phyloP scores from a whole-genome alignment of 208 protist species.

The Leishmania tropica region DNA sequence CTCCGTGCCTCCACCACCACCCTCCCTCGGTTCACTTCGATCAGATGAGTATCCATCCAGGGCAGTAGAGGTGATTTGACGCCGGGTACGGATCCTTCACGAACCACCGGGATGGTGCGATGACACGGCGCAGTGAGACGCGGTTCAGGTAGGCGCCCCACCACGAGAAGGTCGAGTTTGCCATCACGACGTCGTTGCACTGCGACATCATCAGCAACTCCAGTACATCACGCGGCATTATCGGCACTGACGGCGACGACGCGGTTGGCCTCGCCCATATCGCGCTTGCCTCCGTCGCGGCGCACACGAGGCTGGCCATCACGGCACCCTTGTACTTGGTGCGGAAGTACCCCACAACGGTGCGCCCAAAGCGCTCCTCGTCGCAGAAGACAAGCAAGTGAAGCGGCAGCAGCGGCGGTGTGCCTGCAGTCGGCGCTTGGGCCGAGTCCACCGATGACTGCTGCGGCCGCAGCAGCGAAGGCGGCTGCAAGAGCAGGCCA shows the following conservation, averaged over 20 bases:
- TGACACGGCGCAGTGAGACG: constrained; percentile 55
- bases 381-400: constrained; percentile 85
- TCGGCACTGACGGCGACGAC: not conserved
- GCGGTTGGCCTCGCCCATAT: not conserved
- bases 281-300: constrained; percentile 1
- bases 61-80: constrained; percentile 79
- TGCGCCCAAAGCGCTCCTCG: constrained; percentile 53
- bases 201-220: constrained; percentile 82
- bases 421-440: not conserved
- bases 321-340: constrained; percentile 57
- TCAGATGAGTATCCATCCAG: constrained; percentile 73
- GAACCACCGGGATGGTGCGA: constrained; percentile 82
- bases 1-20: not conserved
- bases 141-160: constrained; percentile 84
- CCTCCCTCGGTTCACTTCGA: not conserved
- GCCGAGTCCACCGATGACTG: constrained; percentile 21
- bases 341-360: constrained; percentile 52
- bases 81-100: constrained; percentile 72
- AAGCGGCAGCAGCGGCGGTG: constrained; percentile 3
- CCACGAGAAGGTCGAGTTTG: constrained; percentile 89
- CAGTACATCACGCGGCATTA: constrained; percentile 59
- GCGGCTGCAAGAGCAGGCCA: constrained; percentile 32
- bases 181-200: constrained; percentile 89
- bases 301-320: constrained; percentile 50
- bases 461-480: not conserved